Evolutionary conservation across 2,329 filamentous ascomycete species (phyloP).

Genomic region (Meredithiella fracta): DNA sequence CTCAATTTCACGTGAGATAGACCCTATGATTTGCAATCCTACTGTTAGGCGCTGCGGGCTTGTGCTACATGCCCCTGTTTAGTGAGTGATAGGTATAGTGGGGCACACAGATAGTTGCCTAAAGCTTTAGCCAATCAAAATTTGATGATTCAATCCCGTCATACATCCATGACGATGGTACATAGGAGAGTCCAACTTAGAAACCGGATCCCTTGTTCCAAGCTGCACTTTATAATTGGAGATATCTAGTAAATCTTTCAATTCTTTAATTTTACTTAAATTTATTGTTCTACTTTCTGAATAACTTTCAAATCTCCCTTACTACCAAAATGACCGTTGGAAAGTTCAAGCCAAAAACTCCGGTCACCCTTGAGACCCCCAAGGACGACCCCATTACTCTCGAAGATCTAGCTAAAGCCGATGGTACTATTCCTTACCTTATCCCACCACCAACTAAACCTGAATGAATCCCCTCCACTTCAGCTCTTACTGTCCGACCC

Average conservation of each 20-base stretch:
- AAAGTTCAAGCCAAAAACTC: slow-evolving; percentile 63
- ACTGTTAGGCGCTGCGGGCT: too few relatives aligned
- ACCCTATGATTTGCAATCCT: too few relatives aligned
- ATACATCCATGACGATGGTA: not conserved
- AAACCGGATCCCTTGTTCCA: not conserved
- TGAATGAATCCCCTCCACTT: not conserved
- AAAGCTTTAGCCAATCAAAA: not conserved
- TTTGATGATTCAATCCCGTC: not conserved
- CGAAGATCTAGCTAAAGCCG: slow-evolving; percentile 63
- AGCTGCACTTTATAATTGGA: too few relatives aligned
- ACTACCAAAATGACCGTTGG: slow-evolving; percentile 31
- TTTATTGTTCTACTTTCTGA: too few relatives aligned
- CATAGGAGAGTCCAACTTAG: not conserved
- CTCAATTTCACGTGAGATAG: too few relatives aligned
- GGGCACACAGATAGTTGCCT: too few relatives aligned
- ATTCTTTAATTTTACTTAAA: too few relatives aligned
- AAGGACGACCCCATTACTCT: slow-evolving; percentile 75
- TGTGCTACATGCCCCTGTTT: too few relatives aligned
- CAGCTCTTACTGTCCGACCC: not conserved
- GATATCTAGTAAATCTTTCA: too few relatives aligned
- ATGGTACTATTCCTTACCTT: slow-evolving; percentile 33
- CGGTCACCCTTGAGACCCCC: slow-evolving; percentile 62
- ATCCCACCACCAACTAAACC: not conserved
- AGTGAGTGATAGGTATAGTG: too few relatives aligned
- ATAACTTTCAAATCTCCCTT: too few relatives aligned